Evolutionary conservation across 2,329 filamentous ascomycete genomes (phyloP).

Genomic region (Lomentospora prolificans): DNA sequence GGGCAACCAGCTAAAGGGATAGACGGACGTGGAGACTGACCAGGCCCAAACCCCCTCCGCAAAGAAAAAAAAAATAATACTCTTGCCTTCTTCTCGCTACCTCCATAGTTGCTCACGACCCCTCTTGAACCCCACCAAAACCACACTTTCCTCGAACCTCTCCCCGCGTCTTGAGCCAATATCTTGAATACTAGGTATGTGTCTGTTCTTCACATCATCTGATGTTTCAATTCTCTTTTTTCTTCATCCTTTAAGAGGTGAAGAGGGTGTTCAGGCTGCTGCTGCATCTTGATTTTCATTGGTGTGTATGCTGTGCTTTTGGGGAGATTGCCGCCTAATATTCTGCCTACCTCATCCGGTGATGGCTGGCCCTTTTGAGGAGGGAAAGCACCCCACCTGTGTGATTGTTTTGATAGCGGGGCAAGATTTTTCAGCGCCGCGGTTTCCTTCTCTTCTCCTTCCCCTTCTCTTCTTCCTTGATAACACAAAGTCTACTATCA

Average conservation of each 20-base stretch:
- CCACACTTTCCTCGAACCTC: not conserved
- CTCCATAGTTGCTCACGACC: not conserved
- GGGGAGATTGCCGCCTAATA: conserved; percentile 2
- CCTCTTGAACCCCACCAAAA: conserved; percentile 4
- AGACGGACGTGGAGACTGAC: too few relatives aligned
- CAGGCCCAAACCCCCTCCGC: too few relatives aligned
- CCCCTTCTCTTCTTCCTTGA: not conserved
- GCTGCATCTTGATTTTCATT: not conserved
- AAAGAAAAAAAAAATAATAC: not conserved
- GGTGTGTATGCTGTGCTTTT: not conserved
- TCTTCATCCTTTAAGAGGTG: not conserved
- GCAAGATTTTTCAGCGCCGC: not conserved
- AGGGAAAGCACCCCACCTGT: conserved; percentile 1
- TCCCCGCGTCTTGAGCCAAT: not conserved
- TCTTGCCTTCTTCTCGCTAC: not conserved
- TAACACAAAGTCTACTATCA: not conserved
- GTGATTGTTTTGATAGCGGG: conserved; percentile 2
- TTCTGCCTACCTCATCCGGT: not conserved
- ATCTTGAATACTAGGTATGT: not conserved
- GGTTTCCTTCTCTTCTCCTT: not conserved
- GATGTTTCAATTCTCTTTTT: not conserved
- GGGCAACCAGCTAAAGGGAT: too few relatives aligned
- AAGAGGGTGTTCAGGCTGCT: not conserved
- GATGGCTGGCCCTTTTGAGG: not conserved
- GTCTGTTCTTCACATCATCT: not conserved